These are phyloP conservation scores for Coemansia asiatica DNA, from an alignment of 192 early-diverging fungal species.

Conservation along the genomic window DNA sequence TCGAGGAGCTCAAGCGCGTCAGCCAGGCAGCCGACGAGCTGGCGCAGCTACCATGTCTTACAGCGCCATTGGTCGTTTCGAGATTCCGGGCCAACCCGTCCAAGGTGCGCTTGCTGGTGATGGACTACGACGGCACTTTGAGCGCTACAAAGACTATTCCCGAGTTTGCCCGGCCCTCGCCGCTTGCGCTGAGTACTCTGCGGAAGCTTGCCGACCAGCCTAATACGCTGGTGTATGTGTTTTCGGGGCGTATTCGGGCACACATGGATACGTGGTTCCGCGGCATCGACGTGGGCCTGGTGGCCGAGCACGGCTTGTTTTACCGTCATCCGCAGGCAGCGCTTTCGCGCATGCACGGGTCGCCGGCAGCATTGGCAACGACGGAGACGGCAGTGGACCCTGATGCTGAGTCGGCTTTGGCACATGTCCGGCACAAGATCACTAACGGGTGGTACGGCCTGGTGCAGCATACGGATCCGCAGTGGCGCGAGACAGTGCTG, in stretches of 20 bases:
- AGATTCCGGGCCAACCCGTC: background rate
- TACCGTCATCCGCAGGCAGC: constrained; percentile 81
- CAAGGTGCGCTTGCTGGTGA: constrained; percentile 66
- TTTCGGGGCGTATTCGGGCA: constrained; percentile 86
- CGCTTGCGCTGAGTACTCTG: constrained; percentile 67
- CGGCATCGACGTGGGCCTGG: constrained; percentile 83
- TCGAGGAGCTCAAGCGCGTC: constrained; percentile 77
- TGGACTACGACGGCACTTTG: constrained; percentile 98
- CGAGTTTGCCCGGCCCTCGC: constrained; percentile 90
- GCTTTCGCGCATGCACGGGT: constrained; percentile 2
- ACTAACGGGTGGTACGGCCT: constrained; percentile 75
- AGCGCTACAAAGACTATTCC: constrained; percentile 82
- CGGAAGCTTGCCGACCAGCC: constrained; percentile 68
- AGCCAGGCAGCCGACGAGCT: constrained; percentile 51
- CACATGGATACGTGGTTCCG: constrained; percentile 93
- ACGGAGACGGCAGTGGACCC: constrained; percentile 7
- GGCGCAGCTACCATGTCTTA: constrained; percentile 48
- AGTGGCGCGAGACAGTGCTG: constrained; percentile 89
- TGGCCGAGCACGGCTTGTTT: constrained; percentile 98
- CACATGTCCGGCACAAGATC: constrained; percentile 9
- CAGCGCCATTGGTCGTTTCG: background rate
- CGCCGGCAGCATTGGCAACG: constrained; percentile 5
- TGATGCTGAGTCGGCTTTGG: background rate
- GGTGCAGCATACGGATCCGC: constrained; percentile 84
- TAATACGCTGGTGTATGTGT: constrained; percentile 92